Conservation (phyloP, 2,329 filamentous ascomycete species). For the Aspergillus sp. region DNA sequence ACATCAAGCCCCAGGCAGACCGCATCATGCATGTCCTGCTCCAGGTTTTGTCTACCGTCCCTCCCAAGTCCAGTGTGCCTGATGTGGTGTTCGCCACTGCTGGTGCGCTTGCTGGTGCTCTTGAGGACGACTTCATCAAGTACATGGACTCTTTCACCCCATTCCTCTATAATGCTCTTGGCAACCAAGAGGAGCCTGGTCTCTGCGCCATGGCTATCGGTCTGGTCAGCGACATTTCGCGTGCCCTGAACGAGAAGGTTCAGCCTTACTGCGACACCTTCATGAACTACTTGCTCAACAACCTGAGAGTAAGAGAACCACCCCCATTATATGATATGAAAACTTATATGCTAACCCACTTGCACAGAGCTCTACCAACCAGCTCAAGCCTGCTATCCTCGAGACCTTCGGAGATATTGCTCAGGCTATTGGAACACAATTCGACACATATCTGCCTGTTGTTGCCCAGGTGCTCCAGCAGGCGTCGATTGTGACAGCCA, state of each 20-base stretch:
- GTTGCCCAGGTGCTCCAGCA: slow-evolving; percentile 94
- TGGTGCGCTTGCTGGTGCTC: slow-evolving; percentile 81
- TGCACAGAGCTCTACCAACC: slow-evolving; percentile 72
- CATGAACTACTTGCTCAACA: slow-evolving; percentile 96
- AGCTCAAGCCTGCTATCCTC: slow-evolving; percentile 96
- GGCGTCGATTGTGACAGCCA: slow-evolving; percentile 75
- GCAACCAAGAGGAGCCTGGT: slow-evolving; percentile 90
- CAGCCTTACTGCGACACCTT: slow-evolving; percentile 95
- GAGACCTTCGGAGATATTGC: slow-evolving; percentile 98
- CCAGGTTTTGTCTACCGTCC: slow-evolving; percentile 70
- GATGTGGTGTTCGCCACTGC: slow-evolving; percentile 91
- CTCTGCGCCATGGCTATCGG: slow-evolving; percentile 97
- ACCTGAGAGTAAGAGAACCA: slow-evolving; percentile 61
- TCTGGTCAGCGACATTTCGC: slow-evolving; percentile 91
- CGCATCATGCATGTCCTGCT: slow-evolving; percentile 89
- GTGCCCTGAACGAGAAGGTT: slow-evolving; percentile 82
- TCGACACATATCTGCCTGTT: slow-evolving; percentile 87
- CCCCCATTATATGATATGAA: slow-evolving; percentile 8
- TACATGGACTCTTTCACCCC: slow-evolving; percentile 96
- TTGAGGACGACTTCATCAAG: slow-evolving; percentile 89
- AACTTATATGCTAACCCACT: slow-evolving; percentile 25
- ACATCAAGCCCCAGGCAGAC: slow-evolving; percentile 85
- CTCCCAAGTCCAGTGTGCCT: slow-evolving; percentile 85
- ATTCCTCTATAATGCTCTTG: slow-evolving; percentile 88
- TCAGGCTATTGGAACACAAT: slow-evolving; percentile 83